Percentiles rank a stretch among this genome's conserved stretches.
phyloP scores from a whole-genome alignment of 768 basidiomycete species.

The Auricularia cornea region DNA sequence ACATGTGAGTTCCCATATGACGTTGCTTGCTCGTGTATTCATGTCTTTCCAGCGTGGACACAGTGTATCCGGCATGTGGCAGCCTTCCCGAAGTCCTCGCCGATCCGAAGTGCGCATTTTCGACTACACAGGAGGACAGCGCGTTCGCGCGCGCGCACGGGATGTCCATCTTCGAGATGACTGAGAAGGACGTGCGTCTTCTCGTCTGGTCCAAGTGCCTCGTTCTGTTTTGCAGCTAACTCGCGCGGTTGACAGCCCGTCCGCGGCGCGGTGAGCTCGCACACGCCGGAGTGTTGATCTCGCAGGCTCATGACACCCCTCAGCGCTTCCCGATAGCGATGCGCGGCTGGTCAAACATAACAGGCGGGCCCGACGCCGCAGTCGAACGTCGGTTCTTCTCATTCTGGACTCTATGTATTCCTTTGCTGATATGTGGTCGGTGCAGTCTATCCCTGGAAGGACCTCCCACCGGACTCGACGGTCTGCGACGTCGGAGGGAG shows the following conservation, averaged over 20 bases:
- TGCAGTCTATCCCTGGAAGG: slow-evolving; percentile 6
- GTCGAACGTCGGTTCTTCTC: too few species aligned
- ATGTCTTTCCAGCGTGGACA: slow-evolving; percentile 12
- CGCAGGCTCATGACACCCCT: too few species aligned
- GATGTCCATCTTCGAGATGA: neutral
- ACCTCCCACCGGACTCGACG: neutral
- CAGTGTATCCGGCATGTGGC: slow-evolving; percentile 15
- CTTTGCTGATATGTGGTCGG: too few species aligned
- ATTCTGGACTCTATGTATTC: too few species aligned
- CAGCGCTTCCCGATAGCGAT: too few species aligned
- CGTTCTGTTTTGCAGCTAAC: neutral
- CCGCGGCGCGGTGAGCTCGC: too few species aligned
- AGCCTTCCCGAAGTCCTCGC: slow-evolving; percentile 28
- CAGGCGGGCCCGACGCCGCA: too few species aligned
- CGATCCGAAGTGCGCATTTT: slow-evolving; percentile 19
- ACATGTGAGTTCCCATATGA: slow-evolving; percentile 17
- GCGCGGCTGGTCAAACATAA: too few species aligned
- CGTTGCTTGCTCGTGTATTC: neutral
- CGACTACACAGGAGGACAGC: neutral
- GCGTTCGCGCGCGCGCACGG: neutral
- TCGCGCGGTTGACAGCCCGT: too few species aligned
- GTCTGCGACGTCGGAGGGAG: slow-evolving; percentile 9
- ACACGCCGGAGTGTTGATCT: too few species aligned
- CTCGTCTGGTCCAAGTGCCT: neutral
- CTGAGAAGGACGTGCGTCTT: neutral